These are phyloP conservation scores for Diaporthe caulivora DNA, from an alignment of 2,329 filamentous ascomycete species.

Conservation along the genomic window DNA sequence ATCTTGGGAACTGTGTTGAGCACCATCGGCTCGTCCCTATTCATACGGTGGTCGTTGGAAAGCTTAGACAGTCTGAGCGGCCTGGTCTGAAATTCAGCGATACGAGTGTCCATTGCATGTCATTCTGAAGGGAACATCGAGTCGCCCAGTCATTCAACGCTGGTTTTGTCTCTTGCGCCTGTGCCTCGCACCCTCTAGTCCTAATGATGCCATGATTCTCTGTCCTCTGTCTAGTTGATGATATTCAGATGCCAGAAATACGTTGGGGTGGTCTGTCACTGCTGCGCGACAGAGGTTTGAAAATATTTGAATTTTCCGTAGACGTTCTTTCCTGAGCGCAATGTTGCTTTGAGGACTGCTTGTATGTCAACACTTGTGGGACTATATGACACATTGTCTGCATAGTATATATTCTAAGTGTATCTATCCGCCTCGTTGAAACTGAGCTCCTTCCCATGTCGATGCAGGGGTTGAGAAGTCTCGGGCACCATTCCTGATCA, in stretches of 20 bases:
- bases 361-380: not conserved
- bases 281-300: too few species aligned
- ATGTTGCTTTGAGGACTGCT: too few species aligned
- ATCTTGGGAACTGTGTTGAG: not conserved
- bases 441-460: conserved; percentile 4
- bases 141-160: not conserved
- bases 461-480: conserved; percentile 24
- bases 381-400: not conserved
- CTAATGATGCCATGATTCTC: not conserved
- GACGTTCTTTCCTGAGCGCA: too few species aligned
- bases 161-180: not conserved
- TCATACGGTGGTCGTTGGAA: not conserved
- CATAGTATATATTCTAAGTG: not conserved
- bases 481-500: conserved; percentile 31
- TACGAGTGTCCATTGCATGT: not conserved
- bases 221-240: not conserved
- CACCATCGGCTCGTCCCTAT: not conserved
- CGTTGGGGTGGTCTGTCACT: not conserved
- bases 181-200: not conserved
- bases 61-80: not conserved
- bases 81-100: not conserved
- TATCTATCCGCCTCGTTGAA: not conserved
- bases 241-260: not conserved
- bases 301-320: too few species aligned
- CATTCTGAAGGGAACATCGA: not conserved